Conservation (phyloP, 2,329 filamentous ascomycete genomes). For the Coleophoma eucalyptorum region DNA sequence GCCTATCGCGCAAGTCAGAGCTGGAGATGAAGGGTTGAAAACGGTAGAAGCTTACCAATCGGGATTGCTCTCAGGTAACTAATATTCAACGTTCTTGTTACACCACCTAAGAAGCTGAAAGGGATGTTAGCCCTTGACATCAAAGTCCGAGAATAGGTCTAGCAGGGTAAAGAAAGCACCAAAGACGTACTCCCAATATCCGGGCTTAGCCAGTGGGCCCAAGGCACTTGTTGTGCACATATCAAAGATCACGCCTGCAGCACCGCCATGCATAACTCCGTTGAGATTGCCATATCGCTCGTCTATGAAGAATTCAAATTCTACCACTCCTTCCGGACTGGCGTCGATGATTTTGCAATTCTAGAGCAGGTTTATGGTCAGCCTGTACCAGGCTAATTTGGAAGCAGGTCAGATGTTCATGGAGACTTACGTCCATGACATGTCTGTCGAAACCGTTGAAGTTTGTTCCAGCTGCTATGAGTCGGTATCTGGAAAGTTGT, state of each 20-base stretch:
- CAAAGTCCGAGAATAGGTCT: not conserved
- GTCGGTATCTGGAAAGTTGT: conserved; percentile 13
- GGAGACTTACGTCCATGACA: conserved; percentile 12
- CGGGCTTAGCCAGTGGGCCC: conserved; percentile 41
- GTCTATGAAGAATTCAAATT: conserved; percentile 40
- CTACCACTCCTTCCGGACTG: conserved; percentile 27
- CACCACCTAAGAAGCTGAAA: conserved; percentile 41
- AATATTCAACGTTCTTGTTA: conserved; percentile 45
- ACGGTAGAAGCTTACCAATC: conserved; percentile 26
- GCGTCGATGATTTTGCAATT: conserved; percentile 25
- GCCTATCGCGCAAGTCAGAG: conserved; percentile 13
- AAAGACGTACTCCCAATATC: conserved; percentile 41
- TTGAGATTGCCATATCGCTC: conserved; percentile 40
- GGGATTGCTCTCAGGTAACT: conserved; percentile 46
- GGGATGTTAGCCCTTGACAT: not conserved
- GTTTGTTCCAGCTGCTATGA: conserved; percentile 12
- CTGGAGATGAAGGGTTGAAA: no score
- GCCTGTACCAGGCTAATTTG: not conserved
- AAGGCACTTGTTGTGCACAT: conserved; percentile 47
- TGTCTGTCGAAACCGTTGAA: conserved; percentile 19
- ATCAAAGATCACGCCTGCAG: conserved; percentile 50
- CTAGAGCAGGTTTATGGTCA: not conserved
- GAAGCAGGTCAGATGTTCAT: not conserved
- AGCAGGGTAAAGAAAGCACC: not conserved
- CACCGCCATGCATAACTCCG: conserved; percentile 48